Base-by-base conservation (phyloP, 2,329 filamentous ascomycete species). In the Fusarium sp. region DNA sequence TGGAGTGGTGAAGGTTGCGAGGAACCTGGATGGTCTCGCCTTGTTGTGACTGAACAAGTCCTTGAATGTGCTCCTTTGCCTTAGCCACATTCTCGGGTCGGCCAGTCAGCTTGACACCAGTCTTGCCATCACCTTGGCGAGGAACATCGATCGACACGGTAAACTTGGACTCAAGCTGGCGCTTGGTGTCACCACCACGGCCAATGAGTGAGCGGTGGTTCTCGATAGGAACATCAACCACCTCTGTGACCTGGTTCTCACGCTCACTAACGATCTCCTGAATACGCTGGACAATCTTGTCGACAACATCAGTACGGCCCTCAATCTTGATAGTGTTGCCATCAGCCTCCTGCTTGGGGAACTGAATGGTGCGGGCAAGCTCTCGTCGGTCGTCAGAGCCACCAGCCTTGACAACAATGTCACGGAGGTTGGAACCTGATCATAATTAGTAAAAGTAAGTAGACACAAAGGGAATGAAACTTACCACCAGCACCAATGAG, bases 161-260 rank as follows among this genome's bases (percentile, higher is more conserved):
- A 83, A 98, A 97, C 77, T 94, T 89, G 40, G 90, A 87, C 84
- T 99, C 96, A 27, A 99, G 87, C 69, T 91, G 88, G 69, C 93
- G 92, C 79, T 97, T 92, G 50, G 89, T 90, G 72, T 97, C 94
- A 69, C 97, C 96, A 68, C 93, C 94, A 59, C 94, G 93, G 43
- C 96, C 96, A 76, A 99, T 98, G 25, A 99, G 86, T 11, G 93
- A 87, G 56, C 94, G 88, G 80, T 99, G 97, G 85, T 98, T 97
- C 74, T 96, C 92, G 14, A 91, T 90, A 18, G 94, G 92, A 37
- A 99, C 90, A 34, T 98, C 94, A 27, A 98, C 78, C 18, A 86
- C 86, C 75, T 93, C 91, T 1, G 90, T 92, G 42, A 93, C 88
- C 81, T 97, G 93, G 78, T 88, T 95, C 74, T 95, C 92, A 40